Conservation (phyloP, 768 basidiomycete species). For the Stropharia rugosoannulata region DNA sequence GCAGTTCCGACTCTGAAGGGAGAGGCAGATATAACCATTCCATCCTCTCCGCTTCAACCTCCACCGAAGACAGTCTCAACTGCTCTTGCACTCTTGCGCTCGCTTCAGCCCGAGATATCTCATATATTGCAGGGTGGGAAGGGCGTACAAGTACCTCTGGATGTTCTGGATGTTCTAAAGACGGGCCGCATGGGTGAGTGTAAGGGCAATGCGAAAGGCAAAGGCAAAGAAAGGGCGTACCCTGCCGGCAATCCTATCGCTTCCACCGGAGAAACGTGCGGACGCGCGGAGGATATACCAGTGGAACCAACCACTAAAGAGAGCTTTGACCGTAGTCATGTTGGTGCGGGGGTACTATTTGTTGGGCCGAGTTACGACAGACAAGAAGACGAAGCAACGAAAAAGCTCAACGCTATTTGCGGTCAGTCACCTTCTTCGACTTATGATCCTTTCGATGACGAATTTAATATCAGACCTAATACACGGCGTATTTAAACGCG, state of each 20-base stretch:
- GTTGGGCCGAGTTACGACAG: constrained; percentile 9
- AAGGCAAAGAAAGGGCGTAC: background rate
- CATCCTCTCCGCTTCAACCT: background rate
- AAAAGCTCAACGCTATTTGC: constrained; percentile 26
- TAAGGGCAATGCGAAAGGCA: background rate
- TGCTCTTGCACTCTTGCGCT: constrained; percentile 43
- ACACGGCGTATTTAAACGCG: constrained; percentile 34
- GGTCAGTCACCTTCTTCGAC: constrained; percentile 19
- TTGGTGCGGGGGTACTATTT: constrained; percentile 24
- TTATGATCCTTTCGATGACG: background rate
- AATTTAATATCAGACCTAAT: constrained; percentile 36
- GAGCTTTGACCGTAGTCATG: background rate
- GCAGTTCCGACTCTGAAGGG: background rate
- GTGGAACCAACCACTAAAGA: background rate
- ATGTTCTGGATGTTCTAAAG: constrained; percentile 38
- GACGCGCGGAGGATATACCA: too few relatives aligned
- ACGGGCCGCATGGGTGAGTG: constrained; percentile 23
- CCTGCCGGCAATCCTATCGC: too few relatives aligned
- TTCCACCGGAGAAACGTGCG: too few relatives aligned
- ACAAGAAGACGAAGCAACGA: constrained; percentile 6
- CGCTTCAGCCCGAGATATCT: constrained; percentile 41
- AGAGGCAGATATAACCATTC: background rate
- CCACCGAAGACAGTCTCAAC: constrained; percentile 30
- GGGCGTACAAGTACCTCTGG: constrained; percentile 36
- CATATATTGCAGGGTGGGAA: constrained; percentile 30